Conservation (phyloP, 768 basidiomycete genomes). For the Gymnopilus junonius region DNA sequence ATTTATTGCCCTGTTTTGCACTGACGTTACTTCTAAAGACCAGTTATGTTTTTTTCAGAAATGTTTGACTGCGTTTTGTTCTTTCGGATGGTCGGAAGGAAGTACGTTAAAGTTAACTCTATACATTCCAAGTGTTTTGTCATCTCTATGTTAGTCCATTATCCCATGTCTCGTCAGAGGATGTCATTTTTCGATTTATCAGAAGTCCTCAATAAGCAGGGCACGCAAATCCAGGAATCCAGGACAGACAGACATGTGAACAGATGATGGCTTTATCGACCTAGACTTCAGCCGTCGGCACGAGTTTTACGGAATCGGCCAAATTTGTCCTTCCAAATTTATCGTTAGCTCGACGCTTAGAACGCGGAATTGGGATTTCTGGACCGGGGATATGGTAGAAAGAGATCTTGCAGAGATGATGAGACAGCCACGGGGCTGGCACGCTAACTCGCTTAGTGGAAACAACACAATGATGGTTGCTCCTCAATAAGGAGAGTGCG, state of each 20-base stretch:
- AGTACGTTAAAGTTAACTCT: background rate
- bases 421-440: constrained; percentile 14
- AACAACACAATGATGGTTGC: constrained; percentile 27
- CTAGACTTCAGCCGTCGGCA: constrained; percentile 13
- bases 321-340: constrained; percentile 10
- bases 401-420: constrained; percentile 24
- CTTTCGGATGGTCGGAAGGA: constrained; percentile 1
- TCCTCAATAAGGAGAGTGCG: constrained; percentile 17
- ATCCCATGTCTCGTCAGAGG: constrained; percentile 1
- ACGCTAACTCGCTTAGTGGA: constrained; percentile 20
- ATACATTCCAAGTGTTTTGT: background rate
- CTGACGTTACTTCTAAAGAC: background rate
- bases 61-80: background rate
- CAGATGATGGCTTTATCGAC: background rate
- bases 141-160: constrained; percentile 1
- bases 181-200: constrained; percentile 3
- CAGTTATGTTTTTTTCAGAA: background rate
- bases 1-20: background rate
- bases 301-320: constrained; percentile 21
- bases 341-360: background rate
- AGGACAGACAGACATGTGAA: constrained; percentile 12
- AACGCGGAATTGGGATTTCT: constrained; percentile 15
- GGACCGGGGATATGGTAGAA: constrained; percentile 24
- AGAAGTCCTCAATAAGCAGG: background rate
- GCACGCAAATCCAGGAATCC: constrained; percentile 4